Base-by-base conservation (phyloP, 2,329 filamentous ascomycete species). In the Ascochyta koolunga region DNA sequence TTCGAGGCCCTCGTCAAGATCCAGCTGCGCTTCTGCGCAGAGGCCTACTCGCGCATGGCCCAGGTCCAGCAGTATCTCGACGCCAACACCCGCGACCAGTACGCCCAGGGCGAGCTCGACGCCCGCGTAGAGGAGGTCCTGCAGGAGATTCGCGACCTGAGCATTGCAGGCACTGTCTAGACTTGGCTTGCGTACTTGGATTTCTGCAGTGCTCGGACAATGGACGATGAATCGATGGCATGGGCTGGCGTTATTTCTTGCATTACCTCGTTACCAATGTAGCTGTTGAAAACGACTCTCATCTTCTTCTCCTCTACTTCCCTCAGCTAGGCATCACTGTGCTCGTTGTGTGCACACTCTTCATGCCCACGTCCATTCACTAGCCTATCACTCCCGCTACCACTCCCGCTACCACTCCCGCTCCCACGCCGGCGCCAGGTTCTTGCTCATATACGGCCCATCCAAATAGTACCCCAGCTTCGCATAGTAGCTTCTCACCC, bases 1-100 rank as follows among this genome's bases (percentile, higher is more conserved):
- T 99, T 99, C 72, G 95, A 99, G 78, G 95, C 96, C 0, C 86
- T 99, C 46, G 95, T 99, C 75, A 99, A 99, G 82, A 99, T 99
- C 64, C 95, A 99, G 79, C 77, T 99, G 68, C 85, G 95, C 32
- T 99, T 99, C 80, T 99, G 96, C 70, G 95, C 96, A 7, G 95
- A 99, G 79, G 95, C 95, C 1, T 99, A 99, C 77, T 93, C 88
- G 58, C 84, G 95, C 41, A 99, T 99, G 95, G 95, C 96, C 22
- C 96, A 99, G 80, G 96, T 99, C 52, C 95, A 99, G 79, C 95
- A 99, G 79, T 98, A 97, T 75, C 83, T 99, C 27, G 95, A 98
- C 73, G 89, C 93, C 25, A 92, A 96, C 71, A 98, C 93, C 46
- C 85, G 95, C 75, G 95, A 99, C 62, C 90, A 97, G 77, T 99